Conservation (phyloP, 495 filamentous ascomycete species). For the Daldinia childiae region DNA sequence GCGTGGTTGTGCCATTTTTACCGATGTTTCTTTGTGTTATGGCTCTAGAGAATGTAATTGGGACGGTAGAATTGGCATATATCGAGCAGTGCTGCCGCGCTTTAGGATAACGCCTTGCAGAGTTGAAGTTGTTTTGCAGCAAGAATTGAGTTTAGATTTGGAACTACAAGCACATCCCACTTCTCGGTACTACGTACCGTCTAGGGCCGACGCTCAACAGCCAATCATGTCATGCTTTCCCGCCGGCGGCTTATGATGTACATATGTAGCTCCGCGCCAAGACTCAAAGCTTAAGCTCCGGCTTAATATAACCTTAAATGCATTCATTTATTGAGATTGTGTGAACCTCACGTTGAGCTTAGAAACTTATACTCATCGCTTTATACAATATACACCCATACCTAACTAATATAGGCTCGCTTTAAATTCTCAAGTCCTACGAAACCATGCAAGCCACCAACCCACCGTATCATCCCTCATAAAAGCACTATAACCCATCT, state of each 20-base stretch:
- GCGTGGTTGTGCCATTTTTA: conserved; percentile 35
- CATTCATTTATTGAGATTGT: neutral
- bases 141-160: conserved; percentile 3
- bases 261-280: neutral
- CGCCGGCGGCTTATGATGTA: neutral
- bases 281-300: neutral
- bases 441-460: neutral
- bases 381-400: neutral
- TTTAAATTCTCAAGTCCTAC: neutral
- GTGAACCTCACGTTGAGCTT: neutral
- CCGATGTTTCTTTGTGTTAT: neutral
- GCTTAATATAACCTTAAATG: neutral
- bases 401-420: neutral
- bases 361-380: neutral
- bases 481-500: neutral
- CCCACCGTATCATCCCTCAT: neutral
- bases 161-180: neutral
- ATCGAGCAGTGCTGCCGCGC: neutral
- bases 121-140: neutral
- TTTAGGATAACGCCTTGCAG: neutral
- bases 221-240: neutral
- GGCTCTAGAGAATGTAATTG: neutral
- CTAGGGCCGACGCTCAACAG: neutral
- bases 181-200: neutral
- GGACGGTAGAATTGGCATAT: neutral